Percentiles rank a stretch among this genome's conserved stretches.
Evolutionary conservation across 1,284 basidiomycete genomes (phyloP).

Genomic region (Takashimella koratensis): DNA sequence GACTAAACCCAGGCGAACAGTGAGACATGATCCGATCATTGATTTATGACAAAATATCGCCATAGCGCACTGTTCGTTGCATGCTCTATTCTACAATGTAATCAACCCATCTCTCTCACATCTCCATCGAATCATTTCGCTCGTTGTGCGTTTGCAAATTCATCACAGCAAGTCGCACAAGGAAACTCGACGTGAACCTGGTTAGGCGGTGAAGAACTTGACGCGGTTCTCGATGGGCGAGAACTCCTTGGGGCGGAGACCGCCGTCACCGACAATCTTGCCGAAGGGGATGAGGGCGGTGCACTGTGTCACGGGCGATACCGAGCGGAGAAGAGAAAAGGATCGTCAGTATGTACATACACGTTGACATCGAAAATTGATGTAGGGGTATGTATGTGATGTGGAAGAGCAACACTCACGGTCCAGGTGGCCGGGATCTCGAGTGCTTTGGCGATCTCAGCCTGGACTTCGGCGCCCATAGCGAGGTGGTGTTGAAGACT

Average conservation of each 20-base stretch:
- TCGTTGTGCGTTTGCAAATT: no score
- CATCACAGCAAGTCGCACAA: no score
- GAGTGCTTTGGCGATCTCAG: slow-evolving; percentile 34
- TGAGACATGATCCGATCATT: no score
- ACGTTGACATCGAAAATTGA: neutral
- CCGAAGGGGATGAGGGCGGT: slow-evolving; percentile 49
- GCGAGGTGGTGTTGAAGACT: slow-evolving; percentile 39
- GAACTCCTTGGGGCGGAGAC: slow-evolving; percentile 33
- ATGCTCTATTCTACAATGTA: no score
- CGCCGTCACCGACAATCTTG: slow-evolving; percentile 11
- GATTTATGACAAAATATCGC: no score
- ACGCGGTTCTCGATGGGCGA: slow-evolving; percentile 38
- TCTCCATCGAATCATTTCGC: no score
- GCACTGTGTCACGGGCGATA: slow-evolving; percentile 12
- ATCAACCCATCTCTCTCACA: no score
- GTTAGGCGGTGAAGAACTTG: slow-evolving; percentile 24
- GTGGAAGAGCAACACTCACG: neutral
- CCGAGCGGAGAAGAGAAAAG: no score
- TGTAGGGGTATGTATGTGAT: neutral
- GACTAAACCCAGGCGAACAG: no score
- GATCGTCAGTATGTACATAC: no score
- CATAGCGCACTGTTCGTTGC: no score
- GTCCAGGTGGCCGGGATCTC: slow-evolving; percentile 40
- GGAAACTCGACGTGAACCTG: no score
- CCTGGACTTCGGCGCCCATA: slow-evolving; percentile 17